Percentiles rank a stretch among this genome's conserved stretches.
Evolutionary conservation across 1,284 basidiomycete genomes (phyloP).

Genomic region (Trichosporon faecale): DNA sequence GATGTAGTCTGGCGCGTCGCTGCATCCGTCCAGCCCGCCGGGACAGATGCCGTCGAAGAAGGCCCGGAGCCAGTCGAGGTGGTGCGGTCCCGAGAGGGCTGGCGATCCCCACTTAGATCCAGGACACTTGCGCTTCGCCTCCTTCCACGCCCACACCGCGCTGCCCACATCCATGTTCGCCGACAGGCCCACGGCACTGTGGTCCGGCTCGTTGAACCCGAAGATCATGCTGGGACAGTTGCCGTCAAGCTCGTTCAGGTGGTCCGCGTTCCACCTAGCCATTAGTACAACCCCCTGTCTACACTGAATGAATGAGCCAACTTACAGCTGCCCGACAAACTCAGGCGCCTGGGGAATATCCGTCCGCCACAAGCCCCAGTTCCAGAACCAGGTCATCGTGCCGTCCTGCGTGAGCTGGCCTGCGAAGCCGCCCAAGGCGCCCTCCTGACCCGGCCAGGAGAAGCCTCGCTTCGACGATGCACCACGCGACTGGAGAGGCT

Average conservation of each 20-base stretch:
- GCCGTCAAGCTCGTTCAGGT: neutral
- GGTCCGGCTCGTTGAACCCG: slow-evolving; percentile 16
- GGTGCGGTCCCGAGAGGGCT: slow-evolving; percentile 29
- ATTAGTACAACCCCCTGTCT: neutral
- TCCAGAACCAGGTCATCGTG: neutral
- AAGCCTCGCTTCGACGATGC: slow-evolving; percentile 2
- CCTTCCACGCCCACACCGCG: neutral
- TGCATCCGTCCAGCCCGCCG: slow-evolving; percentile 25
- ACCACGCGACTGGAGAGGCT: neutral
- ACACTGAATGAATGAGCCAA: neutral
- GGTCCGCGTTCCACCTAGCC: neutral
- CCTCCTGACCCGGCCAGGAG: slow-evolving; percentile 14
- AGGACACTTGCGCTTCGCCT: neutral
- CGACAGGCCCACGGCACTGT: neutral
- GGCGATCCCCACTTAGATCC: slow-evolving; percentile 22
- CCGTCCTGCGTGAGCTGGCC: neutral
- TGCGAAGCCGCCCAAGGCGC: neutral
- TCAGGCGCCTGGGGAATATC: slow-evolving; percentile 5
- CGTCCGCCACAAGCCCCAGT: neutral
- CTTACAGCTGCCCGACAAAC: slow-evolving; percentile 1
- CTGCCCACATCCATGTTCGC: slow-evolving; percentile 7
- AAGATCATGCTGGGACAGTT: neutral
- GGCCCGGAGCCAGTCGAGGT: slow-evolving; percentile 35
- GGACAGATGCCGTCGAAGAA: slow-evolving; percentile 10
- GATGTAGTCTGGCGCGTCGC: slow-evolving; percentile 34